A percentile compares a stretch with the other conserved stretches of the same genome.
These are phyloP conservation scores for Vitis hybrid DNA, from an alignment of 177 flowering plant species.

Conservation along the genomic window DNA sequence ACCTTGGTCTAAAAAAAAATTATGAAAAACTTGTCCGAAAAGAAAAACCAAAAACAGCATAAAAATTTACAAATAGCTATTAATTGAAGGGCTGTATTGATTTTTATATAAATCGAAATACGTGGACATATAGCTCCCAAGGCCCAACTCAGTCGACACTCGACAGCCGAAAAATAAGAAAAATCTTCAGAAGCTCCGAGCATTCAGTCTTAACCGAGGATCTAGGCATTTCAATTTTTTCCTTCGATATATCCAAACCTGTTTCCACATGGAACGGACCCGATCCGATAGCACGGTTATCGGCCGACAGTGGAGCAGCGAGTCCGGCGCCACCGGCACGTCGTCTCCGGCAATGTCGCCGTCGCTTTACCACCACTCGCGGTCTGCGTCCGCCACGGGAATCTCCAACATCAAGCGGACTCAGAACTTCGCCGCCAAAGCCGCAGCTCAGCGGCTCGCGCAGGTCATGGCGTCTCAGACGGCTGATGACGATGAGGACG, in stretches of 20 bases:
- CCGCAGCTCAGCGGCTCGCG: slow-evolving; percentile 94
- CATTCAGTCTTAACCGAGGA: no score
- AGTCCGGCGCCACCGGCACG: slow-evolving; percentile 15
- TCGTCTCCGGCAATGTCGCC: slow-evolving; percentile 54
- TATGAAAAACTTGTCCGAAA: no score
- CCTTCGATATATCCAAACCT: not conserved
- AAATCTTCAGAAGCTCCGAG: no score
- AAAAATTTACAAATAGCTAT: no score
- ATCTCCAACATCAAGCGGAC: slow-evolving; percentile 75
- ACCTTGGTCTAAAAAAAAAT: no score
- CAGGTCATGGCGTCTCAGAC: slow-evolving; percentile 97
- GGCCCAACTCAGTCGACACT: no score
- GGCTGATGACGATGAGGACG: slow-evolving; percentile 67
- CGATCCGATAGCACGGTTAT: slow-evolving; percentile 34
- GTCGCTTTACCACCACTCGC: slow-evolving; percentile 56
- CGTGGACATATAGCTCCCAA: no score
- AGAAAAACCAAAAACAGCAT: no score
- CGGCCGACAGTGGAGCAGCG: slow-evolving; percentile 43
- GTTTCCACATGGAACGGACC: slow-evolving; percentile 28
- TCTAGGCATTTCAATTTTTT: not conserved
- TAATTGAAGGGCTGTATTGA: no score
- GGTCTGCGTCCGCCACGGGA: slow-evolving; percentile 55
- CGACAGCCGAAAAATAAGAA: no score
- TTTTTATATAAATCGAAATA: no score
- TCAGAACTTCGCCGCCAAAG: slow-evolving; percentile 95